Evolutionary conservation across 306 rosid species (phyloP).

Genomic region (Fagus crenata): DNA sequence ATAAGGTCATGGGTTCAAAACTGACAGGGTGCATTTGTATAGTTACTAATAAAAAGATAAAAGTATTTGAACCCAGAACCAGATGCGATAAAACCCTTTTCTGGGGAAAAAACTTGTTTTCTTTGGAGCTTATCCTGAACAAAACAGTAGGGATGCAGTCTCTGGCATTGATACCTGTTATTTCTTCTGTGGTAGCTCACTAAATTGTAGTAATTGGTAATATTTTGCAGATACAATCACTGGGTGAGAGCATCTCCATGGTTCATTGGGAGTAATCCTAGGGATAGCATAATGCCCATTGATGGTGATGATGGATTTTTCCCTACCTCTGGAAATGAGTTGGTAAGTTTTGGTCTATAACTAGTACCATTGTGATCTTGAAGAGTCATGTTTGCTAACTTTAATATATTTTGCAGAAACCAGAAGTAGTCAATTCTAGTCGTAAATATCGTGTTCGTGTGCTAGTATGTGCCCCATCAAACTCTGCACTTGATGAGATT

Average conservation of each 20-base stretch:
- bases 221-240: slow-evolving; percentile 54
- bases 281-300: slow-evolving; percentile 76
- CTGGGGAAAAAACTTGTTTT: neutral
- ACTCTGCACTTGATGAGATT: slow-evolving; percentile 96
- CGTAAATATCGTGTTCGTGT: slow-evolving; percentile 89
- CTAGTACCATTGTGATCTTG: slow-evolving; percentile 13
- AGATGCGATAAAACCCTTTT: neutral
- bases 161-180: slow-evolving; percentile 11
- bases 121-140: neutral
- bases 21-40: no score
- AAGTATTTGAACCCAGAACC: no score
- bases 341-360: slow-evolving; percentile 37
- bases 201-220: slow-evolving; percentile 18
- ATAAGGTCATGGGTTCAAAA: no score
- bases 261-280: slow-evolving; percentile 63
- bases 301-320: slow-evolving; percentile 85
- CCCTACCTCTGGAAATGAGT: slow-evolving; percentile 86
- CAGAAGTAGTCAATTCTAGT: slow-evolving; percentile 76
- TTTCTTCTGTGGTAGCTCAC: slow-evolving; percentile 4
- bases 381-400: slow-evolving; percentile 35
- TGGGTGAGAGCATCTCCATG: slow-evolving; percentile 82
- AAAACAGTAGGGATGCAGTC: neutral
- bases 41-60: no score
- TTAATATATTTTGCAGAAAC: slow-evolving; percentile 56
- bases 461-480: slow-evolving; percentile 92